Percentiles rank a stretch among this genome's conserved stretches.
These are phyloP conservation scores for Apiospora aurea DNA, from an alignment of 2,329 filamentous ascomycete genomes.

Conservation along the genomic window DNA sequence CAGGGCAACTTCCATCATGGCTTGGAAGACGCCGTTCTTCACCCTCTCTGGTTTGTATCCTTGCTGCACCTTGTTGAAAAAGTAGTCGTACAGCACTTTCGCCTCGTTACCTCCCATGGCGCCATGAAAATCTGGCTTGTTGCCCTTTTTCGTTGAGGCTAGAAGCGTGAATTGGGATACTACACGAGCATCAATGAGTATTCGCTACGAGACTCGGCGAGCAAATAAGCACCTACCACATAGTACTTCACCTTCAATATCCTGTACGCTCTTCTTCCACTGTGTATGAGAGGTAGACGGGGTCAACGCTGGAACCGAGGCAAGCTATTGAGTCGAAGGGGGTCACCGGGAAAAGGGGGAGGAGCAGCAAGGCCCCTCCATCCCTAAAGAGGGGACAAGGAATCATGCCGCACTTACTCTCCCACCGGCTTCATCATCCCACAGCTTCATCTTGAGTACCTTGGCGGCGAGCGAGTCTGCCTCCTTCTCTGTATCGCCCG, in stretches of 20 bases:
- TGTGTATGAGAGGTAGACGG: conserved; percentile 44
- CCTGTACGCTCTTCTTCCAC: conserved; percentile 91
- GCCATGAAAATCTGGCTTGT: conserved; percentile 93
- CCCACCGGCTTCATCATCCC: conserved; percentile 80
- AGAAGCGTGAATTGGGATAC: conserved; percentile 97
- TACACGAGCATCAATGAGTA: conserved; percentile 44
- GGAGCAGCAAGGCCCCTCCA: neutral
- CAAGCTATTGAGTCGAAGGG: neutral
- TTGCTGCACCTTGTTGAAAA: conserved; percentile 77
- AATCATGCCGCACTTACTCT: conserved; percentile 63
- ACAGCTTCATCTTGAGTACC: conserved; percentile 87
- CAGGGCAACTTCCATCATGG: conserved; percentile 97
- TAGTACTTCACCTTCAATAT: conserved; percentile 91
- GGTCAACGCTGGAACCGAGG: neutral
- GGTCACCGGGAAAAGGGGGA: conserved; percentile 31
- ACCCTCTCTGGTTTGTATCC: conserved; percentile 78
- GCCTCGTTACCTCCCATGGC: conserved; percentile 82
- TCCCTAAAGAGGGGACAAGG: neutral
- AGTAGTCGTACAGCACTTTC: conserved; percentile 81
- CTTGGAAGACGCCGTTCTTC: conserved; percentile 95
- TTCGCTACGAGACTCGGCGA: neutral
- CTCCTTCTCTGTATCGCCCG: conserved; percentile 89
- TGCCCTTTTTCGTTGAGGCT: conserved; percentile 93
- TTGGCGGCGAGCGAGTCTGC: conserved; percentile 84
- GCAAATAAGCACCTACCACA: conserved; percentile 69